These are phyloP conservation scores for Dendrothele bispora DNA, from an alignment of 768 basidiomycete species.

Conservation along the genomic window DNA sequence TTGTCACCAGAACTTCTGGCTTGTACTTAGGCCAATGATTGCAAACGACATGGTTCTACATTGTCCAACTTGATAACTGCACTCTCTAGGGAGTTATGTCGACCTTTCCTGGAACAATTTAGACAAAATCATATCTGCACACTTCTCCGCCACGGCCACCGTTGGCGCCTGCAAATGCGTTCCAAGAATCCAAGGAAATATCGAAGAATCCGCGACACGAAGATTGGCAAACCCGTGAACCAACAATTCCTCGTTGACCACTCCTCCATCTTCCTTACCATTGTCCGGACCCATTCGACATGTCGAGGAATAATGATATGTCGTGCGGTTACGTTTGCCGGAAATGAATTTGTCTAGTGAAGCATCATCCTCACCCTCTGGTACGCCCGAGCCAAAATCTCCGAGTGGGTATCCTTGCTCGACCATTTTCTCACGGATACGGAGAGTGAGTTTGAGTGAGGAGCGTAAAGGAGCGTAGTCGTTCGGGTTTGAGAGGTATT, in stretches of 20 bases:
- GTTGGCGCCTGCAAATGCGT: constrained; percentile 4
- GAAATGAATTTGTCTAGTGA: constrained; percentile 6
- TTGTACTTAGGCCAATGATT: too few relatives aligned
- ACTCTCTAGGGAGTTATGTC: too few relatives aligned
- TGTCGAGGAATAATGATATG: constrained; percentile 7
- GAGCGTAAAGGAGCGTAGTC: constrained; percentile 6
- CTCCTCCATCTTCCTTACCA: constrained; percentile 3
- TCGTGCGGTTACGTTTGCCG: constrained; percentile 4
- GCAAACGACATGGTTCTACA: too few relatives aligned
- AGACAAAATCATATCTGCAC: constrained; percentile 4
- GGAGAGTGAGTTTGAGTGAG: constrained; percentile 2
- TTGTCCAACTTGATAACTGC: too few relatives aligned
- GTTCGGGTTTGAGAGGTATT: constrained; percentile 1
- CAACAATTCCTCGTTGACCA: constrained; percentile 4
- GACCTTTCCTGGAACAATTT: too few relatives aligned
- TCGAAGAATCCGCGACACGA: constrained; percentile 4
- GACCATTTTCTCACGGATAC: constrained; percentile 4
- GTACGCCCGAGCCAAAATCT: neutral
- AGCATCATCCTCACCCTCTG: constrained; percentile 1
- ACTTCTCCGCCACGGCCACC: constrained; percentile 3
- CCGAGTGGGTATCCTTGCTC: constrained; percentile 1
- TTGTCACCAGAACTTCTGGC: too few relatives aligned
- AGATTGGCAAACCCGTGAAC: constrained; percentile 8
- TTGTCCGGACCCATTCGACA: constrained; percentile 6
- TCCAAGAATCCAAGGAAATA: constrained; percentile 5